These are phyloP conservation scores for Botryotinia convoluta DNA, from an alignment of 2,329 filamentous ascomycete species.

Conservation along the genomic window DNA sequence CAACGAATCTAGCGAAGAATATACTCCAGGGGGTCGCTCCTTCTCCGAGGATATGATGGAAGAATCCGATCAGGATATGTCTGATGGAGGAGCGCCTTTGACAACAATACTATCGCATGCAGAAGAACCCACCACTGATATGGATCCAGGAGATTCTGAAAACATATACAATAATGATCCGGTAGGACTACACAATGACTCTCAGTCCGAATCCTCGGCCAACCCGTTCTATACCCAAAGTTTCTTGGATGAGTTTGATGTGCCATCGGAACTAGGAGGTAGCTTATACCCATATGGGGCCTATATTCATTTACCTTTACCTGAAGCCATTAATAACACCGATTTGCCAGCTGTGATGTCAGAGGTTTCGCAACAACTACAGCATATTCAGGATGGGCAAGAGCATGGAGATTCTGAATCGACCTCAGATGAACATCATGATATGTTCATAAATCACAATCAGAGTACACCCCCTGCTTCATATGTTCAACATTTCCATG, in stretches of 20 bases:
- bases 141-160: conserved; percentile 33
- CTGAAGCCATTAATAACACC: not conserved
- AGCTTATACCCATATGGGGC: not conserved
- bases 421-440: conserved; percentile 27
- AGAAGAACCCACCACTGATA: conserved; percentile 27
- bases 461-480: conserved; percentile 37
- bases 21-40: conserved; percentile 22
- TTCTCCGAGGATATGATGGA: conserved; percentile 18
- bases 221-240: not conserved
- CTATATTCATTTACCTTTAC: not conserved
- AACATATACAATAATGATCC: conserved; percentile 31
- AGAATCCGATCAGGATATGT: conserved; percentile 37
- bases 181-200: conserved; percentile 17
- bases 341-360: conserved; percentile 34
- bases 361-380: conserved; percentile 35
- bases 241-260: not conserved
- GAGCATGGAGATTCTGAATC: conserved; percentile 29
- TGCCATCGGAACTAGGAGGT: not conserved
- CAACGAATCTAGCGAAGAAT: conserved; percentile 21
- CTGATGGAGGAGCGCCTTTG: conserved; percentile 32
- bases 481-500: not conserved
- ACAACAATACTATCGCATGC: conserved; percentile 29
- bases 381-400: conserved; percentile 37
- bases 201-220: not conserved
- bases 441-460: conserved; percentile 26